Conservation (phyloP, 805 yeast species). For the Spathaspora sp. region DNA sequence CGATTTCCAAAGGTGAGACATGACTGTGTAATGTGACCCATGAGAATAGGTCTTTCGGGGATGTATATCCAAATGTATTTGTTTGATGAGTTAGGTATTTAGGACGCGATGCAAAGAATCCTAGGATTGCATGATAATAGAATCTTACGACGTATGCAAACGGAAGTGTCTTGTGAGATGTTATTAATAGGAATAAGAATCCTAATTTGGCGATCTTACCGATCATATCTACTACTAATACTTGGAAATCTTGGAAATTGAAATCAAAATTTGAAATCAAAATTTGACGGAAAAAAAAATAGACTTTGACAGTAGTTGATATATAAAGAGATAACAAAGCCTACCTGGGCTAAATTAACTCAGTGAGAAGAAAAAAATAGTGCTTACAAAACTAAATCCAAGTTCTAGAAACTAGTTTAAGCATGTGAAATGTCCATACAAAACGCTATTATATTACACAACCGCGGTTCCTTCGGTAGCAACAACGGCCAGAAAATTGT, state of each 20-base stretch:
- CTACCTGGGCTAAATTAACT: background rate
- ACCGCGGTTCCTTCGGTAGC: too few relatives aligned
- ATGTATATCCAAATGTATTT: constrained; percentile 33
- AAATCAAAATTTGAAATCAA: too few relatives aligned
- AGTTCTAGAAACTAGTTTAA: too few relatives aligned
- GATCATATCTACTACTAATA: background rate
- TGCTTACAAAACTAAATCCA: too few relatives aligned
- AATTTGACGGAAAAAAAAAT: background rate
- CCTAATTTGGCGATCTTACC: constrained; percentile 6
- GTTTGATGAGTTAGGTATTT: constrained; percentile 16
- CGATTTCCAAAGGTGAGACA: constrained; percentile 78
- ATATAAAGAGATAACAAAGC: background rate
- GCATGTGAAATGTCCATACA: too few relatives aligned
- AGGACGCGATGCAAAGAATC: constrained; percentile 35
- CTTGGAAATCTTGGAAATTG: background rate
- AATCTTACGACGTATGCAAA: constrained; percentile 64
- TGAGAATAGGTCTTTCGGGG: constrained; percentile 37
- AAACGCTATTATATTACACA: too few relatives aligned
- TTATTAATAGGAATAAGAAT: constrained; percentile 20
- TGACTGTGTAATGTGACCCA: constrained; percentile 44
- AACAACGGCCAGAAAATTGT: too few relatives aligned
- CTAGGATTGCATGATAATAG: constrained; percentile 42
- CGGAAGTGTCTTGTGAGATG: constrained; percentile 65
- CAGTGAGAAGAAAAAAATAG: too few relatives aligned
- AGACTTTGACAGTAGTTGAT: background rate